Conservation (phyloP, 768 basidiomycete species). For the Cyathus striatus region DNA sequence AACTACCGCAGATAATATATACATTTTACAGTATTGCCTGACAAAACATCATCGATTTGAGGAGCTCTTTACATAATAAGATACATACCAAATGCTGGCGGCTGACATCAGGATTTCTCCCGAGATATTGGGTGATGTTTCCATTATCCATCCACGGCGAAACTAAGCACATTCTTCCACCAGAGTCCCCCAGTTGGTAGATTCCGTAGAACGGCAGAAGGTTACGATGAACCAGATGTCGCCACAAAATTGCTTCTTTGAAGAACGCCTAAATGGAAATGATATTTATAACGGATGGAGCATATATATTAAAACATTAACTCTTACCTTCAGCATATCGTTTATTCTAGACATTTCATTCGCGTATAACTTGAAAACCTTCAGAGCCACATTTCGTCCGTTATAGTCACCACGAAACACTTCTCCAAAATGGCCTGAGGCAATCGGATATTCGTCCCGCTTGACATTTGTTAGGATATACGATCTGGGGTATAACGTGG, state of each 20-base stretch:
- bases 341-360: neutral
- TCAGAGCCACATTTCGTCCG: neutral
- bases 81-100: neutral
- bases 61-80: too few species aligned
- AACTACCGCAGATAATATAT: too few species aligned
- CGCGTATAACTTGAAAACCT: constrained; percentile 1
- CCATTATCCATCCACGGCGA: neutral
- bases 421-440: constrained; percentile 3
- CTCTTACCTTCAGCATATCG: neutral
- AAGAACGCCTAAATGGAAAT: neutral
- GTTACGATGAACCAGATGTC: neutral
- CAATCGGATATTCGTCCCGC: neutral
- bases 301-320: neutral
- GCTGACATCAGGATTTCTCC: neutral
- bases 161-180: neutral
- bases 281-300: neutral
- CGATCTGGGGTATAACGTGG: neutral
- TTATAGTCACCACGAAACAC: neutral
- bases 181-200: neutral
- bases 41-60: too few species aligned
- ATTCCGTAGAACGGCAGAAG: neutral
- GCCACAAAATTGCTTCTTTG: neutral
- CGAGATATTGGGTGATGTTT: neutral
- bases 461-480: neutral
- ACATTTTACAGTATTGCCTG: too few species aligned